Evolutionary conservation across 495 filamentous ascomycete species (phyloP).

Genomic region (Aspergillus mulundensis): DNA sequence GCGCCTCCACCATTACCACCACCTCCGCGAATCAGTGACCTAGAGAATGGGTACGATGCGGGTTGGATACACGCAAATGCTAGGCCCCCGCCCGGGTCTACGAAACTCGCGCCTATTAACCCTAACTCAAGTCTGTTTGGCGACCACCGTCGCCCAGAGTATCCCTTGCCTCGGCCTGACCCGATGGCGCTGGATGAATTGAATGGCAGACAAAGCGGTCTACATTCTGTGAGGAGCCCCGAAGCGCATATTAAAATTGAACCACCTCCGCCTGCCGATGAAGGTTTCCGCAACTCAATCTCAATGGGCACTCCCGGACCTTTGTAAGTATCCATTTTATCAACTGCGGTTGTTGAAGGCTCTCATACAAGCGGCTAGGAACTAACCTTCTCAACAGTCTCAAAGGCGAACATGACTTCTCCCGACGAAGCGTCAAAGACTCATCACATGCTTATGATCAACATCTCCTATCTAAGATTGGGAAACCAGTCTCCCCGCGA

Average conservation of each 20-base stretch:
- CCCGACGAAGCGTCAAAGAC: slow-evolving; percentile 52
- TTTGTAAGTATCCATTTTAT: slow-evolving; percentile 34
- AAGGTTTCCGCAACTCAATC: slow-evolving; percentile 42
- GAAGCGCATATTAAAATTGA: slow-evolving; percentile 46
- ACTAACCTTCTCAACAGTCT: slow-evolving; percentile 38
- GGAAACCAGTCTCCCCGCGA: slow-evolving; percentile 59
- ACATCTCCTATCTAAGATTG: slow-evolving; percentile 70
- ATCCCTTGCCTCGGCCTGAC: slow-evolving; percentile 27
- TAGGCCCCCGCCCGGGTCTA: slow-evolving; percentile 23
- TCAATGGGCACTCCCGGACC: slow-evolving; percentile 37
- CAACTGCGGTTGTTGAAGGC: background rate
- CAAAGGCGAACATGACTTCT: slow-evolving; percentile 56
- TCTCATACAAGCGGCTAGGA: background rate
- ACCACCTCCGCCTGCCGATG: slow-evolving; percentile 42
- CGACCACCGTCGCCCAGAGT: slow-evolving; percentile 33
- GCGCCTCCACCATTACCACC: slow-evolving; percentile 62
- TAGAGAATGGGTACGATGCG: slow-evolving; percentile 54
- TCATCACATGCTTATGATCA: slow-evolving; percentile 74
- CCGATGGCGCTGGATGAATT: slow-evolving; percentile 41
- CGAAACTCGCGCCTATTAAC: slow-evolving; percentile 44
- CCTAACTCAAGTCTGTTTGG: slow-evolving; percentile 54
- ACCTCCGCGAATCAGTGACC: slow-evolving; percentile 50
- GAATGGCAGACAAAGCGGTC: slow-evolving; percentile 29
- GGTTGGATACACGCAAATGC: slow-evolving; percentile 58
- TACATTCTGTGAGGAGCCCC: slow-evolving; percentile 29